These are phyloP conservation scores for Pyronema omphalodes DNA, from an alignment of 495 filamentous ascomycete genomes.

Conservation along the genomic window DNA sequence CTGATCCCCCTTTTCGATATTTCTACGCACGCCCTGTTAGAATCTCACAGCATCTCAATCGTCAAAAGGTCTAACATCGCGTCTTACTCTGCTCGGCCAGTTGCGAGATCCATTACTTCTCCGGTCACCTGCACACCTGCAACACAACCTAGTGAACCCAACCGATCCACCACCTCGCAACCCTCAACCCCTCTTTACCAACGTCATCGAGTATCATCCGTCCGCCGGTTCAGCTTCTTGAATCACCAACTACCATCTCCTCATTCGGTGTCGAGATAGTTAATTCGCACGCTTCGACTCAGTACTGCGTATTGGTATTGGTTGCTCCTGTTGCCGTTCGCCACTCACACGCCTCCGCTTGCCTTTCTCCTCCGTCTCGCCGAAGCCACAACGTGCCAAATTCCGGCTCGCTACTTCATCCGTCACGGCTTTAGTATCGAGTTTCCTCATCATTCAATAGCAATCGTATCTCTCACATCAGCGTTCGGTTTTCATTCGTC, in stretches of 20 bases:
- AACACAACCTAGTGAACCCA: neutral
- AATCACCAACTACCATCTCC: neutral
- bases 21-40: neutral
- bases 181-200: neutral
- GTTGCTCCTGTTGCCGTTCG: neutral
- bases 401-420: neutral
- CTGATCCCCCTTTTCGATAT: neutral
- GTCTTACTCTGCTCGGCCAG: neutral
- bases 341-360: neutral
- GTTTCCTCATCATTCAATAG: constrained; percentile 10
- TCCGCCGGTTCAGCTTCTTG: neutral
- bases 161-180: neutral
- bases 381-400: neutral
- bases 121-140: constrained; percentile 1
- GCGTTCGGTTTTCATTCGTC: constrained; percentile 7
- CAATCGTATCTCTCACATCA: constrained; percentile 6
- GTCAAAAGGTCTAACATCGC: neutral
- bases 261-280: neutral
- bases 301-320: neutral
- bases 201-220: constrained; percentile 1
- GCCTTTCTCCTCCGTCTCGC: neutral
- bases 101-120: constrained; percentile 1
- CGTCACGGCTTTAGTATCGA: constrained; percentile 9
- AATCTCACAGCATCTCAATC: constrained; percentile 1
- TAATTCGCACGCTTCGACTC: neutral